Conservation (phyloP, 2,329 filamentous ascomycete genomes). For the Alternaria ventricosa region DNA sequence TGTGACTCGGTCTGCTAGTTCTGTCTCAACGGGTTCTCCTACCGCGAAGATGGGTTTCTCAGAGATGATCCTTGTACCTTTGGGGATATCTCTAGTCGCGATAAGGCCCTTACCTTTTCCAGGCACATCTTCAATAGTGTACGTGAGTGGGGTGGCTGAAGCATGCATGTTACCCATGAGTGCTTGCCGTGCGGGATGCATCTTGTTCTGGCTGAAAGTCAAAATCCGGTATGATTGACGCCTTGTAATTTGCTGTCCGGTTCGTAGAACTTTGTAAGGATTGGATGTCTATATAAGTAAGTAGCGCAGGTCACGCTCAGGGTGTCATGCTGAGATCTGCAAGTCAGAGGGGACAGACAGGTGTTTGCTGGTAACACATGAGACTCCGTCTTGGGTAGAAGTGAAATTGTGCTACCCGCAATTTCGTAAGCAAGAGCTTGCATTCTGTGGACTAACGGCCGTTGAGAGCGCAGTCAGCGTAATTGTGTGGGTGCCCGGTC, state of each 20-base stretch:
- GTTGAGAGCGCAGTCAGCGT: background rate
- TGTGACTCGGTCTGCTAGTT: background rate
- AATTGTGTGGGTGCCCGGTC: background rate
- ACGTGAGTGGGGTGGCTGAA: background rate
- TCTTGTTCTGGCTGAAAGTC: no score
- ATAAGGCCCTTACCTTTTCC: slow-evolving; percentile 53
- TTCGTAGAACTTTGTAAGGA: background rate
- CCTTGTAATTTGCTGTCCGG: background rate
- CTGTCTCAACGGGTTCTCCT: slow-evolving; percentile 27
- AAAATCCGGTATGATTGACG: background rate
- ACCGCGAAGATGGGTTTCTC: slow-evolving; percentile 50
- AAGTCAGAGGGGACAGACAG: background rate
- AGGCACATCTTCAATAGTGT: slow-evolving; percentile 19
- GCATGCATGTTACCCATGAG: background rate
- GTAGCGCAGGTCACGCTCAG: background rate
- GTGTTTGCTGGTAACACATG: background rate
- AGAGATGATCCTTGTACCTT: slow-evolving; percentile 51
- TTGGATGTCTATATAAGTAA: background rate
- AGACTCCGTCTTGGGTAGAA: background rate
- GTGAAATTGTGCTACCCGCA: background rate
- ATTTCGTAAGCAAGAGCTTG: background rate
- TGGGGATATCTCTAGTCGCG: slow-evolving; percentile 46
- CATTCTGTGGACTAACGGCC: no score
- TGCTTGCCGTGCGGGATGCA: background rate
- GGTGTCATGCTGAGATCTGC: background rate